Evolutionary conservation across 73 alveolate species (phyloP).

Genomic region (Tetrahymena malaccensis): DNA sequence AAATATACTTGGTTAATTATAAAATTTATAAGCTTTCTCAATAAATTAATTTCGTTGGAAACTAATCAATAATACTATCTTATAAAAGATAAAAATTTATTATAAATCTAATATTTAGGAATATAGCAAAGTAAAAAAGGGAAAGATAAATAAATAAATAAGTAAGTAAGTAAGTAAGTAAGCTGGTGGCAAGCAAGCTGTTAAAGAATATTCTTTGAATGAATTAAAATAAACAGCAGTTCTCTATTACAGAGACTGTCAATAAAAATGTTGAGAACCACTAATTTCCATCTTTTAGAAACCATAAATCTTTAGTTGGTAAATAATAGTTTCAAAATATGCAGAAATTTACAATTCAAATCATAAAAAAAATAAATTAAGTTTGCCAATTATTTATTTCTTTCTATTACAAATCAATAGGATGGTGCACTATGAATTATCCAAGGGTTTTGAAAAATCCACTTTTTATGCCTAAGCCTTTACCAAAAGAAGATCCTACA

Average conservation of each 20-base stretch:
- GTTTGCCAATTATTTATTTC: too few species aligned
- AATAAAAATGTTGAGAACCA: constrained; percentile 20
- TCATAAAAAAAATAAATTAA: not conserved
- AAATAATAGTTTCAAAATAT: not conserved
- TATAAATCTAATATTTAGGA: not conserved
- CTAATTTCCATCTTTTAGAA: constrained; percentile 23
- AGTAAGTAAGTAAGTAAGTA: too few species aligned
- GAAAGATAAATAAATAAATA: not conserved
- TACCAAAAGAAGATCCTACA: constrained; percentile 22
- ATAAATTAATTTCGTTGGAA: not conserved
- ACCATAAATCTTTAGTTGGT: constrained; percentile 9
- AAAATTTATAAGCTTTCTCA: too few species aligned
- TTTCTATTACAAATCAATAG: not conserved
- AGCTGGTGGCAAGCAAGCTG: not conserved
- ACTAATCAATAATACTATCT: not conserved
- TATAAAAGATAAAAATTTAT: not conserved
- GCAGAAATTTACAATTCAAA: not conserved
- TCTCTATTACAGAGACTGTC: constrained; percentile 34
- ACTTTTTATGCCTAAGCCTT: constrained; percentile 27
- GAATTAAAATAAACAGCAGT: constrained; percentile 4
- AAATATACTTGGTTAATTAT: too few species aligned
- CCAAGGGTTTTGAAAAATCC: constrained; percentile 33
- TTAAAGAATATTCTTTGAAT: not conserved
- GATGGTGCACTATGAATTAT: constrained; percentile 39
- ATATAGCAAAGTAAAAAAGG: not conserved